Evolutionary conservation across 176 grass and related monocot genomes (phyloP), one percentile per base, ranked within the genome.

Genomic region (Aegilops tauschii): DNA sequence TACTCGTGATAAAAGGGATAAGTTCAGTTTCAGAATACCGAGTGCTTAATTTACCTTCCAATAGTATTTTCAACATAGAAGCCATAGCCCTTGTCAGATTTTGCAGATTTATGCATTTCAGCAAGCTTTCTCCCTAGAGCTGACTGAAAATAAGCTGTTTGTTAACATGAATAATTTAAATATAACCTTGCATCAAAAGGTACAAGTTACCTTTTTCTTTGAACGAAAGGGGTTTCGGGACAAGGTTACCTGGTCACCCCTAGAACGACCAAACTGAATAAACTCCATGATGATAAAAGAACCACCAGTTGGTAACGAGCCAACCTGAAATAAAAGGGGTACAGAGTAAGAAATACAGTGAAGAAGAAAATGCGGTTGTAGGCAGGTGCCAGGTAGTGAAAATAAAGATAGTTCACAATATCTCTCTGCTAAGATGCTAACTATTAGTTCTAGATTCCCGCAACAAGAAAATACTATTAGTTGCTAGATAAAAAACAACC

Each of bases 251-350:
- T 99, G 97, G 81, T 90, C 84, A 83, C 87, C 87, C 70, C 92
- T 93, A 64, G 89, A 94, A 80, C 85, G 42, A 44, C 94, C 94
- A 74, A 96, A 99, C 66, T 94, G 82, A 90, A 96, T 99, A 83
- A 90, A 99, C 82, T 99, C 94, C 94, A 99, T 96, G 71, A 99
- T 93, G 64, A 99, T 96, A 90, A 91, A 99, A 37, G 97, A 99
- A 71, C 97, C 97, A 59, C 92, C 94, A 31, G 69, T 86, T 31
- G 92, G 92, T 77, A 99, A 89, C 0, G 87, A 71, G 5, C 92
- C 90, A 88, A 94, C 94, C 97, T 99, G 78, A 66, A 85, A 20
- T 59, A 34, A 49, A 12, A 1, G 5, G 69, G 0, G 9, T 0
- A 76, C 30, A n/a, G 4, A 64, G 31, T 44, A 67, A 54, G 21